These are phyloP conservation scores for Coniochaeta prunicola DNA, from an alignment of 2,329 filamentous ascomycete genomes.

Conservation along the genomic window DNA sequence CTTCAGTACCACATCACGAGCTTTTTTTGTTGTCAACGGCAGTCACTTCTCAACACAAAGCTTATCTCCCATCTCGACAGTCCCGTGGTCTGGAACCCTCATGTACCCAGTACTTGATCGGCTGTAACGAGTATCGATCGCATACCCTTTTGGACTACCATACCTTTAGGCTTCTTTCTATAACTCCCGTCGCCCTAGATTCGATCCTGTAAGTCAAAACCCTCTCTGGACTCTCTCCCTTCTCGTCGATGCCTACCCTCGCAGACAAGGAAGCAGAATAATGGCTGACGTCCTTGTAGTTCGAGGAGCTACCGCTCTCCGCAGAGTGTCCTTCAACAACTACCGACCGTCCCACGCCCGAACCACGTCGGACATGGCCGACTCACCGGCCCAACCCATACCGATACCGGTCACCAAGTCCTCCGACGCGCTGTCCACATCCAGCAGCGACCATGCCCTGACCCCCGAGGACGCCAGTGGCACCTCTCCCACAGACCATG, in stretches of 20 bases:
- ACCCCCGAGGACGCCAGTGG: constrained; percentile 35
- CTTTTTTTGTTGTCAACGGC: not conserved
- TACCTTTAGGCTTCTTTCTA: not conserved
- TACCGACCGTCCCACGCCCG: constrained; percentile 18
- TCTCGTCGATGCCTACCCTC: not conserved
- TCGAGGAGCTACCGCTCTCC: not conserved
- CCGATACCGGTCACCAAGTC: constrained; percentile 28
- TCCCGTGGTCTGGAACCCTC: not conserved
- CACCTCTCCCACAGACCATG: constrained; percentile 35
- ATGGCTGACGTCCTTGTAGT: constrained; percentile 1
- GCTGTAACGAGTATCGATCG: not conserved
- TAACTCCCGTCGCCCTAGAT: not conserved
- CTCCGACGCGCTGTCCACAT: constrained; percentile 24
- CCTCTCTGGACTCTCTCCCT: not conserved
- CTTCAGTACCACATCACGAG: not conserved
- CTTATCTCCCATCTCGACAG: not conserved
- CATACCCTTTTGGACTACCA: no score
- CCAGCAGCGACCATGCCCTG: constrained; percentile 30
- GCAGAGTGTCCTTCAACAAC: not conserved
- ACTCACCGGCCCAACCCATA: constrained; percentile 24
- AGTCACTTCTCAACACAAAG: not conserved
- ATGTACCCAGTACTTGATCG: not conserved
- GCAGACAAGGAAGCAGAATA: not conserved
- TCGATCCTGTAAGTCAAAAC: not conserved
- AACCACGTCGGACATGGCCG: constrained; percentile 36